Evolutionary conservation across 148 eudicot species (phyloP), one percentile per base, ranked within the genome.

Genomic region (Simmondsia chinensis): DNA sequence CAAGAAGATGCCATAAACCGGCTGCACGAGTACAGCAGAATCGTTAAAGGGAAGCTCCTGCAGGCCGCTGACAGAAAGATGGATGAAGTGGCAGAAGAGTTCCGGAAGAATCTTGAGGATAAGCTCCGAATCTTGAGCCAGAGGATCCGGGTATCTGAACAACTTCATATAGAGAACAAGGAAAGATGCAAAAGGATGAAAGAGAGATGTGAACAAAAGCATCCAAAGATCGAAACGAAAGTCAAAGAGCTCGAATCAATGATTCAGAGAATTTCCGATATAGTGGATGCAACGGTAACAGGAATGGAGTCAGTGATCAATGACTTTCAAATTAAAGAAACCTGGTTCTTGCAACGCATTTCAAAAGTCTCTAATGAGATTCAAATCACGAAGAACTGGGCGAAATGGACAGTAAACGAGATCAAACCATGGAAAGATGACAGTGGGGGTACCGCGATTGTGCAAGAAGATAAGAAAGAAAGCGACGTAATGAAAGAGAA

Each of bases 121-220:
- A 64, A 71, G 19, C 62, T 77, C 25, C 56, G 75, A 1, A 72
- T 88, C 26, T 41, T 88, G 57, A 80, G 86, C 36, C 59, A 69
- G 53, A 70, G 96, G 33, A 80, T 88, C 36, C 56, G 77, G 11
- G 94, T 88, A 1, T 76, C 96, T 0, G 96, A 88, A 48, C 94
- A 83, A 31, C 23, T 83, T 1, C 94, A 88, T 7, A 50, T 39
- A 3, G 96, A 83, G 55, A 73, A 54, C 57, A 76, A 72, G 46
- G 96, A 88, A 2, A 60, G 48, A 37, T 73, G 60, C 28, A 44
- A 17, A 32, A 69, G 58, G 57, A 60, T 64, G 2, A 62, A 59
- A 50, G 75, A 64, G 43, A 50, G 31, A 10, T 75, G 80, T 42
- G 76, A 70, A 53, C 50, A 48, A 47, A 59, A 71, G 13, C 74